Conservation (phyloP, 1,284 basidiomycete genomes). For the Mycosarcoma maydis region DNA sequence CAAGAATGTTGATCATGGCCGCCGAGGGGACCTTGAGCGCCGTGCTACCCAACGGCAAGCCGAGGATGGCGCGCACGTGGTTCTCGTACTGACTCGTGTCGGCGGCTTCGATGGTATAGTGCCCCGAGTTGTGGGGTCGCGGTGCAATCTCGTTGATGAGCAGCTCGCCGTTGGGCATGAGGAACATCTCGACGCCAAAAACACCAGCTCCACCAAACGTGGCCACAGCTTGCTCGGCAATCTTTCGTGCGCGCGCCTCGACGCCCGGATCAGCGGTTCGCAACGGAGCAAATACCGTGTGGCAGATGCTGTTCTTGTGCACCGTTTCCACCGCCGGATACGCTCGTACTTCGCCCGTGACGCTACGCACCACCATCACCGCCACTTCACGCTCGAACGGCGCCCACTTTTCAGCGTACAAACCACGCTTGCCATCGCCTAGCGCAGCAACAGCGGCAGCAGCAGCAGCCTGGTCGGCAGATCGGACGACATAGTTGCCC, state of each 20-base stretch:
- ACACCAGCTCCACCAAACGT: conserved; percentile 88
- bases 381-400: conserved; percentile 90
- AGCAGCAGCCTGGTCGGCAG: conserved; percentile 71
- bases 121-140: conserved; percentile 98
- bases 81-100: conserved; percentile 97
- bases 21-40: conserved; percentile 85
- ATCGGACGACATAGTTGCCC: conserved; percentile 84
- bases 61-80: conserved; percentile 94
- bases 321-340: conserved; percentile 97
- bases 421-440: conserved; percentile 65
- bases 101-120: conserved; percentile 99
- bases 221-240: conserved; percentile 85
- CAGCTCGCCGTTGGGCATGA: conserved; percentile 84
- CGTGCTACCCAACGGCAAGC: conserved; percentile 88
- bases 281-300: conserved; percentile 86
- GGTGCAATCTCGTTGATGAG: conserved; percentile 98
- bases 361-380: conserved; percentile 89
- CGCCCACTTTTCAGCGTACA: conserved; percentile 96
- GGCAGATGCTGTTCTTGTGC: conserved; percentile 92
- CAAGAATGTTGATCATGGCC: conserved; percentile 93
- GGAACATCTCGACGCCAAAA: conserved; percentile 98
- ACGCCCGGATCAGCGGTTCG: conserved; percentile 68
- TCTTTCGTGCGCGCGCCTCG: conserved; percentile 75
- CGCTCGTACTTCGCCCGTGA: conserved; percentile 76
- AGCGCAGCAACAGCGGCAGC: conserved; percentile 75